Base-by-base conservation (phyloP, 139 green algal species). In the Chlorella sp. region DNA sequence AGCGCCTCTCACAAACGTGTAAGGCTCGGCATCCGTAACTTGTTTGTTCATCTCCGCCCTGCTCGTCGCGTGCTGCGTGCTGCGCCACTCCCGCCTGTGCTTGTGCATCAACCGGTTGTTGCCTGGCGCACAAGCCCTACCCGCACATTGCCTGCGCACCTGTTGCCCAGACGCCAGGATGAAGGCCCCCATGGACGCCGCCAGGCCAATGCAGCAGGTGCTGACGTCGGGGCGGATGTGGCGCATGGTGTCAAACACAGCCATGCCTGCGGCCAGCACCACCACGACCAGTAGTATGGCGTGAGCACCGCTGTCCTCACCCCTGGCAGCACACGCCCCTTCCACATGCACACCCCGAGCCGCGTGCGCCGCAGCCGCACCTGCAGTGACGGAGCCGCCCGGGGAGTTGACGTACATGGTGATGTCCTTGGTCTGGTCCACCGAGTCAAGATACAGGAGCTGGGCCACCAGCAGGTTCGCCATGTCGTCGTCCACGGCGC, bases 231-330 rank as follows among this genome's bases (percentile, higher is more conserved):
- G 92, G 30, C 94, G 84, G 72, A 99, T 88, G 84, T 99, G 93
- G 64, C 95, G 85, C 96, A 99, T 99, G 2, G 96, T 99, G 88
- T 99, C 96, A 86, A 99, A 99, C 50, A 99, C 93, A 3, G 96
- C 96, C 96, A 99, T 99, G 70, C 93, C 93, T 91, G 81, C 49
- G 60, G n/a, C n/a, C n/a, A n/a, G n/a, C n/a, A n/a, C n/a, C n/a
- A n/a, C n/a, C n/a, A n/a, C n/a, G n/a, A n/a, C n/a, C n/a, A n/a
- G n/a, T n/a, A n/a, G n/a, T n/a, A n/a, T n/a, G n/a, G n/a, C n/a
- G n/a, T n/a, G n/a, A n/a, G n/a, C n/a, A n/a, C n/a, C n/a, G n/a
- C 49, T 60, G 22, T 60, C 49, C 49, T 22, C 49, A 60, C 17
- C 49, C 49, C 49, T n/a, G 49, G 17, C 49, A 63, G n/a, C n/a